Base-by-base conservation (phyloP, 805 yeast species). In the Starmerella roubikii region DNA sequence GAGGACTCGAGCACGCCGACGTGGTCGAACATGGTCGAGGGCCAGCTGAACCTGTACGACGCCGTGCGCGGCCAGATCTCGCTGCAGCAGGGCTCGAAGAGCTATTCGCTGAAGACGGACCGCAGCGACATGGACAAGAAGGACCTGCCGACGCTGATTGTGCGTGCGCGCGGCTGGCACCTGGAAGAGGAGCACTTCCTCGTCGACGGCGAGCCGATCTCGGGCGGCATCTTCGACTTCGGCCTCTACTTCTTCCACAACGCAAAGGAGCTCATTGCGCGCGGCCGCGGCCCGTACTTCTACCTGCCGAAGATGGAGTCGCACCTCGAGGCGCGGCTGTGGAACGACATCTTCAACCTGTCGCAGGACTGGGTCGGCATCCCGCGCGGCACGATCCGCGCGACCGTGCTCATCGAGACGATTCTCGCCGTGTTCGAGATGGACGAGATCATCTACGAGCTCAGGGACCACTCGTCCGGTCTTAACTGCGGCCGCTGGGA, bases 401-500 rank as follows among this genome's bases (percentile, higher is more conserved):
- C 74, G 24, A 74, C 82, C 30, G 82, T 76, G 31, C 65, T 76
- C 56, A 75, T 76, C 51, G 84, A 76, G 62, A 76, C 83, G 36
- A 69, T 76, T 45, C 71, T 78, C 34, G 83, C 80, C 27, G 81
- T 76, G 21, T 76, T 76, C 66, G 82, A 76, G 58, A 75, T 77
- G 80, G 82, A 76, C 59, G 84, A 77, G 61, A 77, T 76, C 55
- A 76, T 76, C 53, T 77, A 72, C 58, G 81, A 76, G 59, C 72
- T 76, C 53, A 68, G 81, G 54, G 72, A 71, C 54, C 83, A 77
- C 64, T 72, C 74, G 42, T 72, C 77, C 25, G 84, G 83, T 29
- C 69, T 76, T 55, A 77, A 76, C 66, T 76, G 83, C 59, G 83
- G 83, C 50, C 67, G 82, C 54, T 76, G 83, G 83, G 83, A 77